A percentile compares a stretch with the other conserved stretches of the same genome.
Evolutionary conservation across 2,329 filamentous ascomycete genomes (phyloP).

Genomic region (Herpotrichia juniperi): DNA sequence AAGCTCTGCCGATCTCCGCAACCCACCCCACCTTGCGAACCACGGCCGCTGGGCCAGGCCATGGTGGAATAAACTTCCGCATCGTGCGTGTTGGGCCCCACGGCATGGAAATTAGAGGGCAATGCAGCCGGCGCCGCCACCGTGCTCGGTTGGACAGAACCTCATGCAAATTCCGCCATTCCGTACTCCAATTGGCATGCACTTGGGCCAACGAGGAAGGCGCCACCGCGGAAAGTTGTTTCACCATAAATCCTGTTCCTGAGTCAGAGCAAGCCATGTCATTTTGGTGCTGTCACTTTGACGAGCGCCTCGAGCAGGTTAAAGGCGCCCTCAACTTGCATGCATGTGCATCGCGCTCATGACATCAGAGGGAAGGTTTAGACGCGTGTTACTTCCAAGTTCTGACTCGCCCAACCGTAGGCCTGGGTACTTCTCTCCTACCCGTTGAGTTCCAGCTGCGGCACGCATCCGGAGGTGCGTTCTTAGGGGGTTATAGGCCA

Average conservation of each 20-base stretch:
- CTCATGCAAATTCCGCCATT: background rate
- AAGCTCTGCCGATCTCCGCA: background rate
- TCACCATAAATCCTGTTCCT: conserved; percentile 14
- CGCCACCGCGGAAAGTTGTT: background rate
- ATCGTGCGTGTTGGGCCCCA: background rate
- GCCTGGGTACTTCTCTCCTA: too few relatives aligned
- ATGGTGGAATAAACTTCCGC: conserved; percentile 2
- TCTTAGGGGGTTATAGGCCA: conserved; percentile 1
- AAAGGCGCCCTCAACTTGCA: background rate
- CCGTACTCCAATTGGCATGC: background rate
- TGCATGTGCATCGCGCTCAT: conserved; percentile 3
- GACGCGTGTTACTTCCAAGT: too few relatives aligned
- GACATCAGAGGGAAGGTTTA: conserved; percentile 12
- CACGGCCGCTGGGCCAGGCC: background rate
- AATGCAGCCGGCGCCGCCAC: too few relatives aligned
- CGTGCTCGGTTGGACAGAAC: background rate
- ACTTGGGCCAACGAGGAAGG: background rate
- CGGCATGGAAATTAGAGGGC: conserved; percentile 5
- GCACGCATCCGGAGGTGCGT: background rate
- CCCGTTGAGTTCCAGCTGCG: too few relatives aligned
- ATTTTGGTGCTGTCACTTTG: conserved; percentile 2
- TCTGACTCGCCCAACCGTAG: too few relatives aligned
- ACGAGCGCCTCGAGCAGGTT: background rate
- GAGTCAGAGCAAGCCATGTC: conserved; percentile 5
- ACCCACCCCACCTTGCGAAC: background rate